Conservation (phyloP, 805 yeast genomes). For the Zygotorulaspora chibaensis region DNA sequence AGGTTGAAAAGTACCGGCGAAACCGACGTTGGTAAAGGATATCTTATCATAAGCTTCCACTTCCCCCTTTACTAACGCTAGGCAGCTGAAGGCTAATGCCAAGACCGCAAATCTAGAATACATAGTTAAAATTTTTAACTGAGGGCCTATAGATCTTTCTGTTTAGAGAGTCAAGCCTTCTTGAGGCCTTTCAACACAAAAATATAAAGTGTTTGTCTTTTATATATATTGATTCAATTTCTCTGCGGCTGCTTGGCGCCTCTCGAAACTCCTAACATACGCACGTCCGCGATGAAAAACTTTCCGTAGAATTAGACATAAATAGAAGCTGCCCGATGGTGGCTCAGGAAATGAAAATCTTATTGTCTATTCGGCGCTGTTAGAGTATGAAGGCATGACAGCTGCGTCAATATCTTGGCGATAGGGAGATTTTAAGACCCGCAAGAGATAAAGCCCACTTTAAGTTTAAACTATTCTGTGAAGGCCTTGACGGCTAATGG, state of each 20-base stretch:
- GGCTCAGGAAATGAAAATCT: not conserved
- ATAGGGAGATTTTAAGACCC: no score
- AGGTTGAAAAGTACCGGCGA: constrained; percentile 30
- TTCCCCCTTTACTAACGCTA: constrained; percentile 4
- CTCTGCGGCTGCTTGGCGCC: not conserved
- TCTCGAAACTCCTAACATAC: not conserved
- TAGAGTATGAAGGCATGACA: no score
- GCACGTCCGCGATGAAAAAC: not conserved
- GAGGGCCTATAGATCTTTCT: not conserved
- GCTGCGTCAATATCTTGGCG: no score
- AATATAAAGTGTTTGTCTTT: not conserved
- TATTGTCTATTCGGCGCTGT: not conserved
- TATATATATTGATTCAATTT: not conserved
- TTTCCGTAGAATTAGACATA: not conserved
- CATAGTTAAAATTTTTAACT: not conserved
- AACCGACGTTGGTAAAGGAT: constrained; percentile 33
- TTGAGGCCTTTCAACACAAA: not conserved
- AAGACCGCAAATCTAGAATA: not conserved
- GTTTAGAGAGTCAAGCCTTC: not conserved
- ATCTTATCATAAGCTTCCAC: constrained; percentile 21
- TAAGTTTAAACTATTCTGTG: not conserved
- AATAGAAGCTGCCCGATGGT: not conserved
- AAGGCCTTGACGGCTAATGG: not conserved
- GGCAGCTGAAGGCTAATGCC: not conserved
- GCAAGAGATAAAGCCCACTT: no score